phyloP scores from a whole-genome alignment of 495 filamentous ascomycete species.

The Stereocaulon alpinum region DNA sequence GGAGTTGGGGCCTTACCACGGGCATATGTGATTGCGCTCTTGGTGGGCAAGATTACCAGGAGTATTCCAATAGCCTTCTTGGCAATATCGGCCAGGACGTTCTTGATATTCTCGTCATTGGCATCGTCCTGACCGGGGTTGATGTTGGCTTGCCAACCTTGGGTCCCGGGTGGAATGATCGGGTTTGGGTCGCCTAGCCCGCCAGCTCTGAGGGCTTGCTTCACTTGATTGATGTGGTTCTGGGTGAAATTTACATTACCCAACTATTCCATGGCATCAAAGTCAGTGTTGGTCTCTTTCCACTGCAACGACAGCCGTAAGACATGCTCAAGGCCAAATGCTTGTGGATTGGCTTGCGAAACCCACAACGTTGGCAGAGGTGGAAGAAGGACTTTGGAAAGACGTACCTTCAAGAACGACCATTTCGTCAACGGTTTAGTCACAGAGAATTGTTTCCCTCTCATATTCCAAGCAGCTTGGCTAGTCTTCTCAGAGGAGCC shows the following conservation, averaged over 20 bases:
- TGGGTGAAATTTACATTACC: background rate
- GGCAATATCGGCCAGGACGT: constrained; percentile 20
- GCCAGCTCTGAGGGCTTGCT: background rate
- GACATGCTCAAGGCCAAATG: too few relatives aligned
- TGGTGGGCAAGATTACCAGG: constrained; percentile 49
- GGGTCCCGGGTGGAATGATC: background rate
- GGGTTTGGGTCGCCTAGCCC: constrained; percentile 1
- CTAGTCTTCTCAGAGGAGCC: constrained; percentile 18
- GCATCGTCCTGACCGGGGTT: background rate
- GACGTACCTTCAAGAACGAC: background rate
- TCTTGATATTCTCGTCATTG: constrained; percentile 3
- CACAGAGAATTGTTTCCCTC: background rate
- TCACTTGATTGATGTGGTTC: background rate
- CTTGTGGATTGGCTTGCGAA: too few relatives aligned
- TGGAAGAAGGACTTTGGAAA: too few relatives aligned
- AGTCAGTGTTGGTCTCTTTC: too few relatives aligned
- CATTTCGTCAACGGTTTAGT: background rate
- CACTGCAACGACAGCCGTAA: too few relatives aligned
- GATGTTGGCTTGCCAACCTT: background rate
- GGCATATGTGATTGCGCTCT: constrained; percentile 48
- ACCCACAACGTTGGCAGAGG: too few relatives aligned
- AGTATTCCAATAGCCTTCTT: constrained; percentile 35
- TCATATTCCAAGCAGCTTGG: constrained; percentile 50
- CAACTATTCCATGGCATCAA: background rate
- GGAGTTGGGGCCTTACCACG: constrained; percentile 5